A percentile compares a stretch with the other conserved stretches of the same genome.
phyloP scores from a whole-genome alignment of 2,329 filamentous ascomycete genomes.

The Arthrobotrys sphaeroides region DNA sequence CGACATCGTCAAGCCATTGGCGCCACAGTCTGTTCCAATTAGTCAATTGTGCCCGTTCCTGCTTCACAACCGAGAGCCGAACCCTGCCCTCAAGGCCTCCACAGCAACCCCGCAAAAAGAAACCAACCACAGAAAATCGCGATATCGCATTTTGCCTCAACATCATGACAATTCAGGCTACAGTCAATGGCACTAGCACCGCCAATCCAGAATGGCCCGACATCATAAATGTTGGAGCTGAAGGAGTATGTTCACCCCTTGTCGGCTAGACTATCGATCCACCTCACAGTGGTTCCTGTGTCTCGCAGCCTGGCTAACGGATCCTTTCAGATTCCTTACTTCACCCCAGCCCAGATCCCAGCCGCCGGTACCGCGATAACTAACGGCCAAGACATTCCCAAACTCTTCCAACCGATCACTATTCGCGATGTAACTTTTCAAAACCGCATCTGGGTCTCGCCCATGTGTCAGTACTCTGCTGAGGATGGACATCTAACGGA shows the following conservation, averaged over 20 bases:
- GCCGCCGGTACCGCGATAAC: slow-evolving; percentile 64
- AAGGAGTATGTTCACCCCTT: slow-evolving; percentile 35
- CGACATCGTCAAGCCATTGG: not conserved
- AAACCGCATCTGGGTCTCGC: slow-evolving; percentile 73
- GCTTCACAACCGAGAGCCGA: not conserved
- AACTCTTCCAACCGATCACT: slow-evolving; percentile 63
- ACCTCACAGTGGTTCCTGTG: not conserved
- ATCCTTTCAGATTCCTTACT: slow-evolving; percentile 62
- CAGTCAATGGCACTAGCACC: slow-evolving; percentile 15
- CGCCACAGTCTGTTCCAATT: not conserved
- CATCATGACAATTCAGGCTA: slow-evolving; percentile 13
- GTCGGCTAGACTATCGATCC: no score
- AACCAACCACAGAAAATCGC: not conserved
- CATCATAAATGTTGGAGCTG: slow-evolving; percentile 22
- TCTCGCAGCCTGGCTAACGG: slow-evolving; percentile 16
- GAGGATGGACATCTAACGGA: slow-evolving; percentile 77
- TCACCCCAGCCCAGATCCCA: slow-evolving; percentile 65
- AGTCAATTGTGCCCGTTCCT: not conserved
- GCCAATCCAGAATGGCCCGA: slow-evolving; percentile 14
- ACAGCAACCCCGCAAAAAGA: slow-evolving; percentile 5
- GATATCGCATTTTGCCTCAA: no score
- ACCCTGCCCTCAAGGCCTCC: not conserved
- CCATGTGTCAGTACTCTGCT: slow-evolving; percentile 74
- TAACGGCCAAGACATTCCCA: slow-evolving; percentile 66
- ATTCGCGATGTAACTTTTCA: slow-evolving; percentile 68